Base-by-base conservation (phyloP, 78 protist species). In the Anaeramoeba ignava region DNA sequence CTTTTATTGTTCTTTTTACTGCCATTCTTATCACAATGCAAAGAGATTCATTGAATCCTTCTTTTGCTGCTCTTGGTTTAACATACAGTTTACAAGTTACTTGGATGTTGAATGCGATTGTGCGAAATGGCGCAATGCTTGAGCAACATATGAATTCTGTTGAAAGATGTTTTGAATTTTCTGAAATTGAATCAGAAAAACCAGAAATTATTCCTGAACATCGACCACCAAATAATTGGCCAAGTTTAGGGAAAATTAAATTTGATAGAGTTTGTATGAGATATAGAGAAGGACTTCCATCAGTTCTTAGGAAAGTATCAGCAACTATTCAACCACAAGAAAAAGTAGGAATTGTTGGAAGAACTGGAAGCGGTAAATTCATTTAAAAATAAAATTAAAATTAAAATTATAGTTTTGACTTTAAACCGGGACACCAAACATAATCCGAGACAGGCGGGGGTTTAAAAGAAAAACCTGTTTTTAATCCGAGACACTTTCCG, bases 91-190 rank as follows among this genome's bases (percentile, higher is more conserved):
- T 82, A 3, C 8, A 33, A 33, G 3, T 84, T 80, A n/a, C 85
- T 3, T 68, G 81, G 37, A 33, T 78, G 8, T 41, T 84, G 40
- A 81, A 82, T 79, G 81, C 17, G 39, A 3, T 12, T 84, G 86
- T 82, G 8, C 67, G 42, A 36, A 33, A 34, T 41, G n/a, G 39
- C 27, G 87, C 86, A 1, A 42, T 42, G 23, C 79, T 85, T n/a
- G 91, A 89, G 87, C 80, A 33, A 27, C 54, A 34, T 39, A 78
- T 82, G 87, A 84, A 40, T 38, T 33, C 87, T 27, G 86, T 84
- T 31, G 91, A 91, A 82, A 86, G 93, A 2, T 54, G 84, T 27
- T 23, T 81, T 0, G 86, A 85, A 31, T 91, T 88, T 85, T 33
- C 39, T 40, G 39, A 12, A n/a, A 80, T 84, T 54, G 41, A 33